Conservation (phyloP, 139 green algal genomes). For the Deuterostichococcus epilithicus region DNA sequence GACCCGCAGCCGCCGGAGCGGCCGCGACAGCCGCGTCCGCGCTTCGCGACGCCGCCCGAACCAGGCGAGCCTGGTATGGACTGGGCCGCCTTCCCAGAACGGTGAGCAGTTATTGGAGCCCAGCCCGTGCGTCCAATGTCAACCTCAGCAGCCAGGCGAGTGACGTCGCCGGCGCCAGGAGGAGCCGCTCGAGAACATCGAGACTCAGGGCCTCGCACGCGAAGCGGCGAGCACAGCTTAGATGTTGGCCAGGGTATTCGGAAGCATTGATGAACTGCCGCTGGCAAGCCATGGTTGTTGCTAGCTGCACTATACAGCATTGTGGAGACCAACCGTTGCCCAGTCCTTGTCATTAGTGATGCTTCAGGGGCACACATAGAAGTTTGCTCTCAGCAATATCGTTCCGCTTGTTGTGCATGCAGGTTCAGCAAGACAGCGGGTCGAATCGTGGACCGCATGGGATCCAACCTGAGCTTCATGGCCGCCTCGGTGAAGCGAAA, state of each 20-base stretch:
- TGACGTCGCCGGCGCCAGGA: too few relatives aligned
- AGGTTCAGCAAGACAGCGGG: neutral
- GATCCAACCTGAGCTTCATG: neutral
- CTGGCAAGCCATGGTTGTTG: too few relatives aligned
- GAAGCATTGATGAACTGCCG: too few relatives aligned
- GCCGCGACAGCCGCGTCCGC: neutral
- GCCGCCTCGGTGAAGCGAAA: neutral
- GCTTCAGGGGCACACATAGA: too few relatives aligned
- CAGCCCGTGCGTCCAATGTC: too few relatives aligned
- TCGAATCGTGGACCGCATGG: neutral
- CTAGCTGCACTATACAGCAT: too few relatives aligned
- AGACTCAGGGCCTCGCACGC: too few relatives aligned
- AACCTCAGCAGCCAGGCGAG: neutral
- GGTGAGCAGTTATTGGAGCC: neutral
- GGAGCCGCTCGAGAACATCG: too few relatives aligned
- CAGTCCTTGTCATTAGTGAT: neutral
- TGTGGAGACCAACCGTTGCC: too few relatives aligned
- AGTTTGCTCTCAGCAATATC: neutral
- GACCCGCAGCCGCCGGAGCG: neutral
- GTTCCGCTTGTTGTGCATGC: neutral
- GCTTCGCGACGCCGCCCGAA: neutral
- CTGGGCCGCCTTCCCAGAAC: neutral
- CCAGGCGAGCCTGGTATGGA: neutral
- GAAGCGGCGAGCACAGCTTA: too few relatives aligned
- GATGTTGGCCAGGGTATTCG: too few relatives aligned